Evolutionary conservation across 2,329 filamentous ascomycete genomes (phyloP).

Genomic region (Fusarium mundagurra): DNA sequence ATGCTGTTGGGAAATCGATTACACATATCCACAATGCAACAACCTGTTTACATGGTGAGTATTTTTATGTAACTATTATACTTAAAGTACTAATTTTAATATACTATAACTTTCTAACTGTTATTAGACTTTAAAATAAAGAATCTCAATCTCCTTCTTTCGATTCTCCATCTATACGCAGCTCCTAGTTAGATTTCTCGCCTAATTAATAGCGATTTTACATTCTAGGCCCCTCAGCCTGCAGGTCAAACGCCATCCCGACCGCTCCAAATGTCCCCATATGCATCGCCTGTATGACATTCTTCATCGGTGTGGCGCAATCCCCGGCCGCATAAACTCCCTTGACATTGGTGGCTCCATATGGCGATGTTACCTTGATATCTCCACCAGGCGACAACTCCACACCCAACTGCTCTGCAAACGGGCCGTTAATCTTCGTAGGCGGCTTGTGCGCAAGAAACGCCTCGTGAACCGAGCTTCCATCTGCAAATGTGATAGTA

Average conservation of each 20-base stretch:
- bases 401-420: neutral
- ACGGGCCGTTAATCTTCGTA: neutral
- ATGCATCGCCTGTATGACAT: neutral
- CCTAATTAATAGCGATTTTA: neutral
- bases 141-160: no score
- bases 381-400: neutral
- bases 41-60: no score
- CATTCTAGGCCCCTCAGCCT: neutral
- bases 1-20: no score
- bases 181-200: neutral
- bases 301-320: neutral
- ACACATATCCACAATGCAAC: no score
- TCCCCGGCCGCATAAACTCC: neutral
- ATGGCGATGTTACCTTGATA: neutral
- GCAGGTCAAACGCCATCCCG: neutral
- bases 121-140: no score
- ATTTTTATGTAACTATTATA: no score
- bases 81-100: no score
- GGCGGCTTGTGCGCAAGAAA: neutral
- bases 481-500: neutral
- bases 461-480: neutral
- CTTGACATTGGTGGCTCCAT: neutral
- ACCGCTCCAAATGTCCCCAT: neutral
- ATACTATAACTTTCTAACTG: no score
- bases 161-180: no score